phyloP scores from a whole-genome alignment of 169 alveolate genomes.

The Amoebophrya sp. region DNA sequence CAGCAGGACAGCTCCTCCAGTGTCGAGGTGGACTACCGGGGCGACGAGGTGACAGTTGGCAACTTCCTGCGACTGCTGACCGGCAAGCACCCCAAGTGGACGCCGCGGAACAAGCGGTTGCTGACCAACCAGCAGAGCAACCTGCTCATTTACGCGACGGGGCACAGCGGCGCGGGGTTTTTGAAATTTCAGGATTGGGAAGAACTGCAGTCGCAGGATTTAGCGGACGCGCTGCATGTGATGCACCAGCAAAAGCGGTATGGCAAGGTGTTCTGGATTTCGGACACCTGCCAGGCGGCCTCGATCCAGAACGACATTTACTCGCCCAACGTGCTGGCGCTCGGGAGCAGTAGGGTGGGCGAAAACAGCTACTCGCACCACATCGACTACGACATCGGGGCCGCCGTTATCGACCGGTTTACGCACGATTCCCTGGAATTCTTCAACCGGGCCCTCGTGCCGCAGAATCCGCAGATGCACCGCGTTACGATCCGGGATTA shows the following conservation, averaged over 20 bases:
- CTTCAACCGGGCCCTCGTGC: background rate
- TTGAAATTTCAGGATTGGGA: constrained; percentile 53
- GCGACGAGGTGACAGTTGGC: constrained; percentile 47
- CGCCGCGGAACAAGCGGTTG: constrained; percentile 49
- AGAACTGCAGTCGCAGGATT: constrained; percentile 47
- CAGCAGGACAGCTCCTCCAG: background rate
- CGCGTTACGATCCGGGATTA: background rate
- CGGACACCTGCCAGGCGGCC: constrained; percentile 52
- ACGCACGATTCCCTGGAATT: background rate
- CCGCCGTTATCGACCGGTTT: background rate
- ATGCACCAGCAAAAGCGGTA: constrained; percentile 47
- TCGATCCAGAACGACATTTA: constrained; percentile 50
- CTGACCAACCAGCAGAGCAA: constrained; percentile 36
- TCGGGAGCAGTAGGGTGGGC: background rate
- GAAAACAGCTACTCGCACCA: background rate
- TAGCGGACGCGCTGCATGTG: constrained; percentile 48
- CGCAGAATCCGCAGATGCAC: background rate
- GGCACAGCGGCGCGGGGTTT: constrained; percentile 46
- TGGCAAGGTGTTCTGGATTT: constrained; percentile 48
- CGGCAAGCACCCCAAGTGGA: constrained; percentile 46
- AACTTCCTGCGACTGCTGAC: constrained; percentile 46
- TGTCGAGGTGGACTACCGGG: constrained; percentile 48
- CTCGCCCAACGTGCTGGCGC: background rate
- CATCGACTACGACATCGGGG: background rate
- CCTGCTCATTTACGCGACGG: background rate